Evolutionary conservation across 2,329 filamentous ascomycete genomes (phyloP), one percentile per base, ranked within the genome.

Genomic region (Neocatenulostroma microsporum): DNA sequence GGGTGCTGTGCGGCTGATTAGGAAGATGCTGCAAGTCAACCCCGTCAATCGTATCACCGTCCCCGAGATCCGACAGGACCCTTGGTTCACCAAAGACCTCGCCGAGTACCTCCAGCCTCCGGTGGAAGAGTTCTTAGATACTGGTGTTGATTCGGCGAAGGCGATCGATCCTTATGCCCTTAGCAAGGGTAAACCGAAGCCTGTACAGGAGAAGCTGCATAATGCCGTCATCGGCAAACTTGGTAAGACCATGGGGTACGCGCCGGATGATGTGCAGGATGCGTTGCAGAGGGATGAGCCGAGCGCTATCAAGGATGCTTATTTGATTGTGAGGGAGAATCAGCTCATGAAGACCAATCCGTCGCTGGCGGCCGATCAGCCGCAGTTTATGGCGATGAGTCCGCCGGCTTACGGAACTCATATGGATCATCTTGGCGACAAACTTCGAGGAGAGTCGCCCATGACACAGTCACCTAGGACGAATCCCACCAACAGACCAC

Each of bases 231-330:
- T 94, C 5, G 83, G 88, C 41, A 96, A 96, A 69, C 82, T 98
- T 36, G 91, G 89, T 54, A 91, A 89, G 66, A 95, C 87, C 1
- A 96, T 98, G 88, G 91, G 91, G 42, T 98, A 98, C 58, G 87
- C 83, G 23, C 89, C 85, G 59, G 82, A 82, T 44, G 91, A 98
- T 67, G 89, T 98, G 36, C 84, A 95, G 57, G 91, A 96, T 62
- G 89, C 91, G 15, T 69, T 98, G 45, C 82, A 83, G 54, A 87
- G 86, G 39, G 80, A 91, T 36, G 91, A 98, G 60, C 91, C 91
- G 10, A 96, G 88, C 40, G 88, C 91, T 9, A 95, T 98, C 70
- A 98, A 98, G 66, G 91, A 98, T 63, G 91, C 91, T 1, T 98
- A 96, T 66, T 80, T 95, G 64, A 98, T 98, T 60, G 86, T 98